Base-by-base conservation (phyloP, 371 early-diverging fungal species). In the Apophysomyces elegans region DNA sequence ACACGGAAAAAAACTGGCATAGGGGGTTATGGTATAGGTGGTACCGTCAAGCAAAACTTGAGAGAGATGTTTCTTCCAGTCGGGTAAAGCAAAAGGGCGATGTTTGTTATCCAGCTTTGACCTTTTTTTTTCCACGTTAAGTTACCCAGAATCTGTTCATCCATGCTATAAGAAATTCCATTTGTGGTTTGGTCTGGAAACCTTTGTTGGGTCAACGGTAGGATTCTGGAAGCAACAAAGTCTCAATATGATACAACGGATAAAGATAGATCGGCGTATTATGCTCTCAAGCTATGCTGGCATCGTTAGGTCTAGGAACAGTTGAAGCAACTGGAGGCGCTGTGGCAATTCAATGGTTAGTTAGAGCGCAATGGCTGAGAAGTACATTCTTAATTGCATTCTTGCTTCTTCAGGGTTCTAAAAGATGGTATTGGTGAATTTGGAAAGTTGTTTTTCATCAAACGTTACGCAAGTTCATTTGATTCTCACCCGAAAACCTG, bases 401-500 rank as follows among this genome's bases (percentile, higher is more conserved):
- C 9, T 39, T 21, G 12, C 39, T 44, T 43, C 14, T 13, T 26
- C 50, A 78, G 81, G 80, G 87, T 90, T 0, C 70, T 91, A 26
- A 91, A 91, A 64, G 91, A 90, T 75, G 90, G 88, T 14, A 79
- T 87, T 64, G 88, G 84, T 64, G 89, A 91, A 70, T 76, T 91
- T 41, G 91, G 90, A 58, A 91, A 91, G 74, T 74, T 91, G 14
- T 83, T 91, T 61, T 88, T 91, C 63, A 91, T 91, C 70, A 86
- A 89, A 67, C 75, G 84, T 16, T 91, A 83, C 71, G 86, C 90
- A 1, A 80, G 84, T 58, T 84, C 84, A 0, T 90, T 91, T 74
- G 91, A 91, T 63, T 88, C 90, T 13, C 89, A 88, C 64, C 90
- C 90, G 14, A 91, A 89, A 65, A 88, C 88, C 12, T 90, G 90